Percentiles rank a stretch among this genome's conserved stretches.
Conservation (phyloP, 805 yeast genomes). For the Wickerhamomyces subpelliculosus region DNA sequence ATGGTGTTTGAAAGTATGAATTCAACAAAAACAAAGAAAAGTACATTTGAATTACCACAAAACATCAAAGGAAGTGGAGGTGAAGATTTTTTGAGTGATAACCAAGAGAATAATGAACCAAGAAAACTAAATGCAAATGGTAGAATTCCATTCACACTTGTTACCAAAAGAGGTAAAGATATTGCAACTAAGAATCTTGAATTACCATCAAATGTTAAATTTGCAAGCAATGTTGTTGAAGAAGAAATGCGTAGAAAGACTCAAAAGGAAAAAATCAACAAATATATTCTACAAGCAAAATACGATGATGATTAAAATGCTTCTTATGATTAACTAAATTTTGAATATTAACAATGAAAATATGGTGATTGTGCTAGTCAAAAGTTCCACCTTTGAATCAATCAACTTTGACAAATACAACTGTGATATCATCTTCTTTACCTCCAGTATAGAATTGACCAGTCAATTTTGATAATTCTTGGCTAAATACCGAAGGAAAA, state of each 20-base stretch:
- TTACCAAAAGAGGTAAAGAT: conserved; percentile 48
- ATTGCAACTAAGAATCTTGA: conserved; percentile 35
- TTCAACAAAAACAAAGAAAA: conserved; percentile 10
- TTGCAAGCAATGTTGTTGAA: conserved; percentile 44
- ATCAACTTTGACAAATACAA: conserved; percentile 51
- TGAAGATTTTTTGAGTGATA: conserved; percentile 1
- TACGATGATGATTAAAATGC: conserved; percentile 21
- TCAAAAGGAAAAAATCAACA: conserved; percentile 52
- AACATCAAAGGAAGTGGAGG: background rate
- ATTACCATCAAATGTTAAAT: conserved; percentile 47
- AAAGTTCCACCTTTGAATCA: conserved; percentile 1
- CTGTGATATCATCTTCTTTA: conserved; percentile 91
- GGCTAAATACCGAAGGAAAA: conserved; percentile 82
- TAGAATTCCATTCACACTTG: conserved; percentile 41
- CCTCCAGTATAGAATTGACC: conserved; percentile 80
- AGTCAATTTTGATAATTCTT: conserved; percentile 57
- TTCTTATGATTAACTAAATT: background rate
- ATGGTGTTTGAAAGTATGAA: conserved; percentile 47
- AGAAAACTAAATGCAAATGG: conserved; percentile 17
- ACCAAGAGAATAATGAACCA: background rate
- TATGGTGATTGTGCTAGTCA: too few species aligned
- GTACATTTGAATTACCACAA: conserved; percentile 11
- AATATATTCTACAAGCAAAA: conserved; percentile 37
- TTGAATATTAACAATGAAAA: conserved; percentile 1
- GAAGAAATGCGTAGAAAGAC: conserved; percentile 43